phyloP scores from a whole-genome alignment of 352 stramenopile species.

The Globisporangium camurandrum region DNA sequence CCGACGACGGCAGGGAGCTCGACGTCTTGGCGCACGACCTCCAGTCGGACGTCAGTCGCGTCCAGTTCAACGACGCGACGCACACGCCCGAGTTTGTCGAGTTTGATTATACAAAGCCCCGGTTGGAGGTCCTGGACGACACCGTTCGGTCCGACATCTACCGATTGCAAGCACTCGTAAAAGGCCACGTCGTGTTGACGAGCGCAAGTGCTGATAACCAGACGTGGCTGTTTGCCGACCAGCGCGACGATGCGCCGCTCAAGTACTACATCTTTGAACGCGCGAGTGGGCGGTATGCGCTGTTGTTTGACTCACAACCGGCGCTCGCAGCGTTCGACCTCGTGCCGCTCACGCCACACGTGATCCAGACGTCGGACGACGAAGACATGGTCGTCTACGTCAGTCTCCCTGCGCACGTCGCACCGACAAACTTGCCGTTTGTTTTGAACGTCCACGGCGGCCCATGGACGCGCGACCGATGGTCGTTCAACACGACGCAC shows the following conservation, averaged over 20 bases:
- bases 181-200: conserved; percentile 23
- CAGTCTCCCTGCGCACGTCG: conserved; percentile 24
- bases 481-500: conserved; percentile 22
- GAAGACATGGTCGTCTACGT: conserved; percentile 40
- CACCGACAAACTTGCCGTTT: conserved; percentile 23
- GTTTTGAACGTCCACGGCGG: conserved; percentile 33
- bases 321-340: conserved; percentile 27
- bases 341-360: conserved; percentile 23
- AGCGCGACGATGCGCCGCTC: conserved; percentile 53
- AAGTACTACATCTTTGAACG: conserved; percentile 42
- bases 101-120: conserved; percentile 32
- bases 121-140: conserved; percentile 24
- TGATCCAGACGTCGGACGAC: conserved; percentile 36
- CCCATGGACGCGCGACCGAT: conserved; percentile 28
- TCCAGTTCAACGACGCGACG: conserved; percentile 22
- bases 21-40: conserved; percentile 23
- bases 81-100: conserved; percentile 16
- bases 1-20: conserved; percentile 19
- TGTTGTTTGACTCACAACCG: conserved; percentile 32
- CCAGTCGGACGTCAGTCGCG: conserved; percentile 17
- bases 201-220: conserved; percentile 34
- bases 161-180: conserved; percentile 9
- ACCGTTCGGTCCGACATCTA: conserved; percentile 22
- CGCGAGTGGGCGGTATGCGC: conserved; percentile 14
- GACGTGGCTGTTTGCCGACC: conserved; percentile 46